Evolutionary conservation across 495 filamentous ascomycete genomes (phyloP).

Genomic region (Xylaria acuta): DNA sequence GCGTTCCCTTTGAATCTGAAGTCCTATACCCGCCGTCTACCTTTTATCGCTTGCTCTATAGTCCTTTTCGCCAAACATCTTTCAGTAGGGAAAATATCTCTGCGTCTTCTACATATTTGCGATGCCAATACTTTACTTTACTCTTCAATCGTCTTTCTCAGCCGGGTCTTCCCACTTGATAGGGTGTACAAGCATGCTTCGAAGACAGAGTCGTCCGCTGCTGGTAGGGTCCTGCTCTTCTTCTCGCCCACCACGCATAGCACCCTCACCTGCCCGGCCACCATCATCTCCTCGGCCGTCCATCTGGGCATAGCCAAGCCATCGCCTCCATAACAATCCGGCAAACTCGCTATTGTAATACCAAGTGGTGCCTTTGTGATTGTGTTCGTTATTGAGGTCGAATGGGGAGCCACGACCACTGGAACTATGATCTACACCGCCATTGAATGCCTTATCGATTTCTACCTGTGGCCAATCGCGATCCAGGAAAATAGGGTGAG

Average conservation of each 20-base stretch:
- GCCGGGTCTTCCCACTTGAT: slow-evolving; percentile 70
- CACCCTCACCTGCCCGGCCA: slow-evolving; percentile 63
- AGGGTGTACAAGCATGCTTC: slow-evolving; percentile 89
- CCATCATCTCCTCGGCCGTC: slow-evolving; percentile 69
- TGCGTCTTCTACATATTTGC: neutral
- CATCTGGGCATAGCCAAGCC: slow-evolving; percentile 80
- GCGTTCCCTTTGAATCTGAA: slow-evolving; percentile 27
- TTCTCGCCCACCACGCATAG: slow-evolving; percentile 68
- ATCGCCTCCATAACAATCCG: slow-evolving; percentile 81
- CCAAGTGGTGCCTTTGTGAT: slow-evolving; percentile 88
- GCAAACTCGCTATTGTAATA: slow-evolving; percentile 92
- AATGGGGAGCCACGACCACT: slow-evolving; percentile 72
- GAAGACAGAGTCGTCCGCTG: slow-evolving; percentile 86
- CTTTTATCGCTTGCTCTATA: slow-evolving; percentile 33
- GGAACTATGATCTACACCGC: slow-evolving; percentile 76
- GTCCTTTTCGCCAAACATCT: slow-evolving; percentile 25
- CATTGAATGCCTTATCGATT: slow-evolving; percentile 84
- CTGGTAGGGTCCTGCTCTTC: slow-evolving; percentile 61
- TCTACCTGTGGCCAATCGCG: slow-evolving; percentile 74
- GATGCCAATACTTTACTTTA: neutral
- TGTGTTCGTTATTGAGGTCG: slow-evolving; percentile 84
- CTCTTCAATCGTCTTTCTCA: slow-evolving; percentile 35
- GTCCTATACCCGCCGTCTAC: slow-evolving; percentile 29
- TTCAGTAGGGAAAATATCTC: slow-evolving; percentile 19
- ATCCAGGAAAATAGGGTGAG: slow-evolving; percentile 90